These are phyloP conservation scores for Rhizopogon rudus DNA, from an alignment of 768 basidiomycete species.

Conservation along the genomic window DNA sequence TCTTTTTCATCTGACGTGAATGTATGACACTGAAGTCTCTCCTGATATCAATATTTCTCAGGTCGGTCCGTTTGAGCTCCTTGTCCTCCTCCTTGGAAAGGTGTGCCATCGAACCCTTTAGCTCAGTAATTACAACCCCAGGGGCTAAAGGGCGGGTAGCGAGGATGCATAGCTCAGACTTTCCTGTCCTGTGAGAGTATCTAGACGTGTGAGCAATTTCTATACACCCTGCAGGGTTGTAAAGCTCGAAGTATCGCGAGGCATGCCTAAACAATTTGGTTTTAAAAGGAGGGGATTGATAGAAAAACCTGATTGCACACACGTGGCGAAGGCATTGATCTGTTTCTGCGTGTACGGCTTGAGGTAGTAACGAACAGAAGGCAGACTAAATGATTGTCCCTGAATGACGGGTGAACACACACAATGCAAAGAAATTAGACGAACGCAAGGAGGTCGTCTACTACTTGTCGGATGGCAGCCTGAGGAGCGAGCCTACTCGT, in stretches of 20 bases:
- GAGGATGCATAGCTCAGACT: conserved; percentile 83
- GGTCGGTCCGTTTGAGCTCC: conserved; percentile 80
- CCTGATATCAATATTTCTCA: conserved; percentile 64
- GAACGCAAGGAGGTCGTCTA: conserved; percentile 74
- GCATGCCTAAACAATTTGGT: conserved; percentile 57
- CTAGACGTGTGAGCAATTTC: conserved; percentile 88
- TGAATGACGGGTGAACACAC: conserved; percentile 16
- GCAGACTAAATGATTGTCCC: conserved; percentile 43
- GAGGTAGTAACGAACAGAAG: conserved; percentile 73
- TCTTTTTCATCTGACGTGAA: conserved; percentile 88
- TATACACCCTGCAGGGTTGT: conserved; percentile 76
- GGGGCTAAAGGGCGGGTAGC: conserved; percentile 68
- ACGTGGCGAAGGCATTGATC: conserved; percentile 91
- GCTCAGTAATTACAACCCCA: conserved; percentile 74
- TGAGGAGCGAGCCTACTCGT: conserved; percentile 48
- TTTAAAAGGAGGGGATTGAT: conserved; percentile 18
- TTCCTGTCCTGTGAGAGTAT: conserved; percentile 83
- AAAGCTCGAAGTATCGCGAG: conserved; percentile 85
- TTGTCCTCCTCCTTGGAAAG: conserved; percentile 81
- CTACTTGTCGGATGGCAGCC: conserved; percentile 62
- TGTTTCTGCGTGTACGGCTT: conserved; percentile 75
- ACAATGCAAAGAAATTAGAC: conserved; percentile 29
- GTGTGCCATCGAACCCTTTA: conserved; percentile 89
- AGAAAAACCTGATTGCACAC: conserved; percentile 37
- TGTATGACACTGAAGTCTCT: conserved; percentile 90